Evolutionary conservation across 75 land plant genomes (phyloP), one percentile per base, ranked within the genome.

Genomic region (Ceratopteris richardii): DNA sequence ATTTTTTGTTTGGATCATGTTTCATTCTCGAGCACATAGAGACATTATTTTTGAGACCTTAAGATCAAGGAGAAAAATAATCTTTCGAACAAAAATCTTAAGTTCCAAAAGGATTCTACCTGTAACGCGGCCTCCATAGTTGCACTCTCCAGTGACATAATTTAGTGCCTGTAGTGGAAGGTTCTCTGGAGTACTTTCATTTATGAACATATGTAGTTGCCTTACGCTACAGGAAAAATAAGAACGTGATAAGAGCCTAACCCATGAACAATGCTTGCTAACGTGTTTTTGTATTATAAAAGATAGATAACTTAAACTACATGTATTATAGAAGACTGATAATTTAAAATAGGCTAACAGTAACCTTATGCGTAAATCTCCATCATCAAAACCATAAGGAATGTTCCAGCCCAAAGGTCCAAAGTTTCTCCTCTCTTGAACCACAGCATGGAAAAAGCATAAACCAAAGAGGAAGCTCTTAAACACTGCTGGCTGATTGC

Each of bases 321-420:
- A n/a, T n/a, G n/a, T n/a, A n/a, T n/a, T n/a, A n/a, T n/a, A n/a
- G n/a, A n/a, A n/a, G n/a, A n/a, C n/a, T n/a, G n/a, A n/a, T n/a
- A n/a, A n/a, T n/a, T n/a, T n/a, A n/a, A n/a, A n/a, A n/a, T n/a
- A n/a, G 9, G 37, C 37, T 4, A 9, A 4, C n/a, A n/a, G 21
- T 18, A 44, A 73, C 76, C 76, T 73, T 9, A 73, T 73, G 60
- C 61, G 41, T 6, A 73, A 66, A 27, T 73, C 76, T 54, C 76
- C 76, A 66, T 73, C 76, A 48, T 73, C 76, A 73, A 73, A 73
- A 3, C 76, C 76, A 66, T 73, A 73, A 12, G 76, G 76, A 24
- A 73, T 73, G 28, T 73, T 73, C 76, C 76, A 73, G 22, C 76
- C 76, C 64, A 73, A 36, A 17, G 76, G 76, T n/a, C 76, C 76